Evolutionary conservation across 495 filamentous ascomycete genomes (phyloP).

Genomic region (Talaromyces adpressus): DNA sequence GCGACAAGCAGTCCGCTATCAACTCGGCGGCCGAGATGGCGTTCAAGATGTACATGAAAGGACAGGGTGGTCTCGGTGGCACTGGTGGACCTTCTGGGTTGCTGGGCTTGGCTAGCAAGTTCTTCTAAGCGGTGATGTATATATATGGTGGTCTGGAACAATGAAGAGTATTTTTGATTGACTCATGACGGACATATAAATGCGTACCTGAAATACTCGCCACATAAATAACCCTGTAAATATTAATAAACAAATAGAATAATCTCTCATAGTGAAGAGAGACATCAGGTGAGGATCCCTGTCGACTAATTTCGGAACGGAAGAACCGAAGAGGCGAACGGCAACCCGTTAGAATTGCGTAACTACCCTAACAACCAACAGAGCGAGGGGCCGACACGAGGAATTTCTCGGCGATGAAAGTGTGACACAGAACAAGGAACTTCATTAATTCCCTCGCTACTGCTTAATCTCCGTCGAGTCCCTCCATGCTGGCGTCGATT

Average conservation of each 20-base stretch:
- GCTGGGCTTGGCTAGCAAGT: slow-evolving; percentile 54
- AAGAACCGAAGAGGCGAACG: not conserved
- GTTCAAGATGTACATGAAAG: slow-evolving; percentile 63
- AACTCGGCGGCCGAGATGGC: slow-evolving; percentile 56
- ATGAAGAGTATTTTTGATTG: not conserved
- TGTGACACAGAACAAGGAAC: not conserved
- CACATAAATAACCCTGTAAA: too few relatives aligned
- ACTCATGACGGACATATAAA: not conserved
- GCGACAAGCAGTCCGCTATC: slow-evolving; percentile 56
- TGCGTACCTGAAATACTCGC: too few relatives aligned
- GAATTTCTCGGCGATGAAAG: not conserved
- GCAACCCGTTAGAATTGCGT: not conserved
- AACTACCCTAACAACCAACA: not conserved
- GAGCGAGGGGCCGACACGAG: not conserved
- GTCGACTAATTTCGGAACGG: not conserved
- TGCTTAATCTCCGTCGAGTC: not conserved
- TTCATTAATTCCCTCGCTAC: not conserved
- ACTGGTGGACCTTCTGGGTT: slow-evolving; percentile 42
- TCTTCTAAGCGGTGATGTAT: slow-evolving; percentile 21
- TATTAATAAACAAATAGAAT: not conserved
- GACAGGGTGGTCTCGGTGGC: slow-evolving; percentile 38
- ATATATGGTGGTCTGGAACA: not conserved
- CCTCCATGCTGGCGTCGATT: not conserved
- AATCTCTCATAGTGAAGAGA: not conserved
- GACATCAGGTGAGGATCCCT: not conserved